Evolutionary conservation across 2,329 filamentous ascomycete genomes (phyloP), one percentile per base, ranked within the genome.

Genomic region (Zopfia rhizophila): DNA sequence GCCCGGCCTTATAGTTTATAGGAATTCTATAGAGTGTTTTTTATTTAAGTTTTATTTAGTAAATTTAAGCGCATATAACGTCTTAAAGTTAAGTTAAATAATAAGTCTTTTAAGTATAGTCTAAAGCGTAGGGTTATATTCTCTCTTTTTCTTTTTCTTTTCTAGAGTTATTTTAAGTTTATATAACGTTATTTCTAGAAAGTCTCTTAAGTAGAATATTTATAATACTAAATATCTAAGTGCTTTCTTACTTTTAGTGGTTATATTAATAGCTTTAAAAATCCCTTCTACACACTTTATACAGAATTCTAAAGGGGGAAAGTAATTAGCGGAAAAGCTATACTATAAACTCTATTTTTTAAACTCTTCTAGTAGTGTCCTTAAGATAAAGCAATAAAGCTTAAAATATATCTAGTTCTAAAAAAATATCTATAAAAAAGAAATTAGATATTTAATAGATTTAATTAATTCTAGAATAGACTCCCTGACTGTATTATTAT

Each of bases 341-440:
- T 25, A 18, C 27, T 29, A 45, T 14, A 57, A 38, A 11, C 36
- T 44, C n/a, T 37, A 37, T 24, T 45, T 53, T 21, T 56, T 40
- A 12, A 12, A 31, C 1, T 30, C 3, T 3, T 31, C 45, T 17
- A 57, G 28, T 2, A 57, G 22, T 12, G 22, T 42, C 22, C 30
- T 45, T 7, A 57, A 27, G 10, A 57, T 55, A 2, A 18, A n/a
- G 21, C 38, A 40, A 30, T 52, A 57, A 3, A 52, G 54, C 33
- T 57, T 48, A 4, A 57, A 27, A 27, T 53, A 57, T 16, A 52
- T 55, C 14, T 53, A 45, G 14, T 55, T 55, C 27, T 57, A 45
- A 19, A 57, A 57, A 35, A 57, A 55, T 7, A 36, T 44, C 29
- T 44, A 30, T 5, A 57, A 23, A 2, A 45, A 48, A 7, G 54